Conservation (phyloP, 148 eudicot genomes). For the Limonium bicolor region DNA sequence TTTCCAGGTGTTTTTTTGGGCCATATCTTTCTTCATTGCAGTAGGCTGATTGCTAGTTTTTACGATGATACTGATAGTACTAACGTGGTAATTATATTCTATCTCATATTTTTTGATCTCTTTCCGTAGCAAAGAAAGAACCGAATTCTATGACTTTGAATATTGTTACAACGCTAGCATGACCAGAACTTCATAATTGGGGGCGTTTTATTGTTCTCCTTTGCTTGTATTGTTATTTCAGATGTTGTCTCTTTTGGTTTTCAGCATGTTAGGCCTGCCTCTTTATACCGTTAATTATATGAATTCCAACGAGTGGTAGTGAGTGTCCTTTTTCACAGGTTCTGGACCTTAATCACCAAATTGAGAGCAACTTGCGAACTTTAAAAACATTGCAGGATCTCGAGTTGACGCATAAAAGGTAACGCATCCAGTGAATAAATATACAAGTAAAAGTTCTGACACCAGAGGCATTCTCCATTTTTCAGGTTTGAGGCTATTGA, state of each 20-base stretch:
- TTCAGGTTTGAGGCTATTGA: constrained; percentile 58
- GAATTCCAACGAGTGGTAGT: background rate
- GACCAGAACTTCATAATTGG: background rate
- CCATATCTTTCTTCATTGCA: no score
- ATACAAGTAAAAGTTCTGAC: constrained; percentile 1
- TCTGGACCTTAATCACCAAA: constrained; percentile 40
- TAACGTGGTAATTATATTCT: no score
- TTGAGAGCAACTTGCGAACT: constrained; percentile 37
- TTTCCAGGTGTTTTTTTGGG: no score
- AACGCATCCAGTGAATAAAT: constrained; percentile 1
- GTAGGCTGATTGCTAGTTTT: no score
- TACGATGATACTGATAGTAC: no score
- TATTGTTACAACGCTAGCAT: no score
- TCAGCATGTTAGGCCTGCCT: background rate
- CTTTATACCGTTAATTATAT: background rate
- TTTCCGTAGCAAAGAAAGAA: no score
- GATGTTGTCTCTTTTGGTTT: background rate
- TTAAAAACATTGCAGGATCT: constrained; percentile 63
- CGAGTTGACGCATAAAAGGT: constrained; percentile 49
- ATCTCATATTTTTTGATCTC: no score
- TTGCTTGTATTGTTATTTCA: background rate
- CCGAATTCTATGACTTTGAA: no score
- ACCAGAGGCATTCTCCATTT: background rate
- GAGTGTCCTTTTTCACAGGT: constrained; percentile 23
- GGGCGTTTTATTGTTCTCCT: background rate